phyloP scores from a whole-genome alignment of 208 protist genomes.

The Trypanosoma congolense region DNA sequence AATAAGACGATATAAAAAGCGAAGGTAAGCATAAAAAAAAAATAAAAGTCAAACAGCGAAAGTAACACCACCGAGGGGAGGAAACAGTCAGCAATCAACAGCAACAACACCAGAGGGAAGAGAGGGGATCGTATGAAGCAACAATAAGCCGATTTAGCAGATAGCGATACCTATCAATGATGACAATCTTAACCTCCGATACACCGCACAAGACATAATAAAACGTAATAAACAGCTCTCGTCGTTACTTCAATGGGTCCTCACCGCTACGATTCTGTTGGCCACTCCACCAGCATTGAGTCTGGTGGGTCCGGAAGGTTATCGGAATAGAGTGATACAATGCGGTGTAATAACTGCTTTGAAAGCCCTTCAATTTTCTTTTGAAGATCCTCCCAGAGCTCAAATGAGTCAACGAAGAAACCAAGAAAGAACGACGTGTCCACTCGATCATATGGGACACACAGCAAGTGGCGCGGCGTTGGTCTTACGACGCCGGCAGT shows the following conservation, averaged over 20 bases:
- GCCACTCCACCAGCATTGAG: slow-evolving; percentile 7
- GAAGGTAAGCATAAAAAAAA: no score
- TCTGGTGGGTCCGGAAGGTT: background rate
- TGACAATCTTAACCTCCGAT: no score
- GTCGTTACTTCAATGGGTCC: background rate
- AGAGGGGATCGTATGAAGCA: no score
- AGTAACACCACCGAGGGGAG: no score
- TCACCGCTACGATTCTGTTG: slow-evolving; percentile 1
- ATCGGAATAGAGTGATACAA: slow-evolving; percentile 8
- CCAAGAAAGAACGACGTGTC: slow-evolving; percentile 69
- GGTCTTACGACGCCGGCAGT: slow-evolving; percentile 27
- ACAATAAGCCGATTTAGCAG: no score
- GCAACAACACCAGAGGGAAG: no score
- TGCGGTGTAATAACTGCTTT: slow-evolving; percentile 1
- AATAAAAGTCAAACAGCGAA: no score
- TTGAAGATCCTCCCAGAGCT: slow-evolving; percentile 38
- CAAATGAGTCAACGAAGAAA: slow-evolving; percentile 37
- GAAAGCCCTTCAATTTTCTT: slow-evolving; percentile 14
- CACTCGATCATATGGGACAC: slow-evolving; percentile 48
- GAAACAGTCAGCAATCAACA: no score
- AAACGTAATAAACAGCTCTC: slow-evolving; percentile 8
- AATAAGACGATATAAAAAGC: no score
- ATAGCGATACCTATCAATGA: no score
- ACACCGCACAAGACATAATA: slow-evolving; percentile 1
- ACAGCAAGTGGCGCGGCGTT: slow-evolving; percentile 32